A percentile compares a stretch with the other conserved stretches of the same genome.
These are phyloP conservation scores for Termitomyces sp. DNA, from an alignment of 768 basidiomycete genomes.

Conservation along the genomic window DNA sequence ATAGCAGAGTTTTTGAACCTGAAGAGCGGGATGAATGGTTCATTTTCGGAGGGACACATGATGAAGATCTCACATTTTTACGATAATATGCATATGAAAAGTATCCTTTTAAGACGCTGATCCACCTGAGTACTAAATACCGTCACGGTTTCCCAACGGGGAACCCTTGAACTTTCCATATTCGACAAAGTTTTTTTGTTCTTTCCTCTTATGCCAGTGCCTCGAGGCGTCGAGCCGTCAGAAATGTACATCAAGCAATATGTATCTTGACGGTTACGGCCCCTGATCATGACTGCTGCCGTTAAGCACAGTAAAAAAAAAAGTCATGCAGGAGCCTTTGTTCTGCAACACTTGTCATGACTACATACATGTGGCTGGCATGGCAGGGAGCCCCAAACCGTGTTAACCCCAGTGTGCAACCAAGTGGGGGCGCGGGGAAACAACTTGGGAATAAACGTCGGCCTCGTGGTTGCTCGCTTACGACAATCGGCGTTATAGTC, in stretches of 20 bases:
- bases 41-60: background rate
- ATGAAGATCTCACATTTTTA: slow-evolving; percentile 5
- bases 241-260: slow-evolving; percentile 7
- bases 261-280: background rate
- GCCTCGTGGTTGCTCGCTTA: slow-evolving; percentile 17
- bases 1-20: background rate
- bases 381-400: background rate
- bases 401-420: background rate
- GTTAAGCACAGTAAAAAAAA: background rate
- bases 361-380: background rate
- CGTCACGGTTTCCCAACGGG: background rate
- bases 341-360: background rate
- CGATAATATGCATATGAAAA: background rate
- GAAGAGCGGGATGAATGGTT: background rate
- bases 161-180: slow-evolving; percentile 16
- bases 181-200: background rate
- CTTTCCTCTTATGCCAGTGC: background rate
- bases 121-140: background rate
- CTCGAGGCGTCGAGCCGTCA: slow-evolving; percentile 8
- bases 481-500: slow-evolving; percentile 13
- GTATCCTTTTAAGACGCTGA: background rate
- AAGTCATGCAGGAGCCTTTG: background rate
- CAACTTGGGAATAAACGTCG: slow-evolving; percentile 2
- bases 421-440: background rate
- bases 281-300: background rate